Percentiles rank a stretch among this genome's conserved stretches.
Evolutionary conservation across 768 basidiomycete genomes (phyloP).

Genomic region (Lactarius hatsudake): DNA sequence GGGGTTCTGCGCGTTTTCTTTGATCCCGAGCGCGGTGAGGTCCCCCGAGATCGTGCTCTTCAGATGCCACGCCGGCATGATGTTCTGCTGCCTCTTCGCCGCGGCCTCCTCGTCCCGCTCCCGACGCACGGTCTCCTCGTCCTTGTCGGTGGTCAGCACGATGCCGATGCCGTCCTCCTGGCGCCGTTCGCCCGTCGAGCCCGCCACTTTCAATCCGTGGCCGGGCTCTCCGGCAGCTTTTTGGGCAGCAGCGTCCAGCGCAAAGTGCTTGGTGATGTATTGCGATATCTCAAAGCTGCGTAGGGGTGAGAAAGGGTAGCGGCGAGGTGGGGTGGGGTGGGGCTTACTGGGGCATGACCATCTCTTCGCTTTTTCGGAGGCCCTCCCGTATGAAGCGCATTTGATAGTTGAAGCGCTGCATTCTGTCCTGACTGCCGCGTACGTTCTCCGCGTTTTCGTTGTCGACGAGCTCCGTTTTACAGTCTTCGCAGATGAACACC

Average conservation of each 20-base stretch:
- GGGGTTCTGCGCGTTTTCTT: conserved; percentile 53
- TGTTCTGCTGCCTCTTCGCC: conserved; percentile 85
- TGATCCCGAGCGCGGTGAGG: conserved; percentile 80
- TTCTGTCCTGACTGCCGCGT: conserved; percentile 84
- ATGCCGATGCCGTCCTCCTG: conserved; percentile 81
- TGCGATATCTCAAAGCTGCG: conserved; percentile 75
- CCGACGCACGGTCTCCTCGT: conserved; percentile 66
- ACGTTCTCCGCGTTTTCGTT: conserved; percentile 89
- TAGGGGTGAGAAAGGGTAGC: background rate
- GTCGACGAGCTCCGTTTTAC: conserved; percentile 81
- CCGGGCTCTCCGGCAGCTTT: conserved; percentile 48
- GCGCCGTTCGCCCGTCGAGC: conserved; percentile 53
- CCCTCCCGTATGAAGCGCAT: conserved; percentile 87
- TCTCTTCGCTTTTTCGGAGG: conserved; percentile 83
- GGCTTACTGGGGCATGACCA: conserved; percentile 78
- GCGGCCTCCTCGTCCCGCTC: conserved; percentile 81
- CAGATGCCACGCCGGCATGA: conserved; percentile 91
- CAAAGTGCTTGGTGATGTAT: conserved; percentile 72
- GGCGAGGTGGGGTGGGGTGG: background rate
- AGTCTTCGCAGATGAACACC: conserved; percentile 82
- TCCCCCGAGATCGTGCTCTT: conserved; percentile 95
- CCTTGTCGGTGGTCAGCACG: conserved; percentile 87
- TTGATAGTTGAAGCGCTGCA: conserved; percentile 92
- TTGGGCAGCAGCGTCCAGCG: conserved; percentile 59
- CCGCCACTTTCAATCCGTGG: conserved; percentile 69